phyloP scores from a whole-genome alignment of 169 alveolate species.

The Plasmodium knowlesi region DNA sequence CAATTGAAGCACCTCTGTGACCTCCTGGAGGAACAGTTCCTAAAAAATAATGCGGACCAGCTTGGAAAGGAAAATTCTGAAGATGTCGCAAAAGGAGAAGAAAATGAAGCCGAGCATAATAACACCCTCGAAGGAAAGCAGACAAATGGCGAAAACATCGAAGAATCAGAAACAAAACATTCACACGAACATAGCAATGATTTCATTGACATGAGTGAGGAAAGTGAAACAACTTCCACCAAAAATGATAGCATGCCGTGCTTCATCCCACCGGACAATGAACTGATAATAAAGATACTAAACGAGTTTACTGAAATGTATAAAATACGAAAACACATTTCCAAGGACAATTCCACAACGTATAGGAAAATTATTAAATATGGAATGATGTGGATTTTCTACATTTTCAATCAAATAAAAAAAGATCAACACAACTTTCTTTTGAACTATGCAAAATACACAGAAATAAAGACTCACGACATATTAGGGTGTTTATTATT shows the following conservation, averaged over 20 bases:
- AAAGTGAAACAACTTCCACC: not conserved
- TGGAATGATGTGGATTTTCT: conserved; percentile 73
- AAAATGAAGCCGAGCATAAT: not conserved
- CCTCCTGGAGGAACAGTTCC: conserved; percentile 45
- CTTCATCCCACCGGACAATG: conserved; percentile 67
- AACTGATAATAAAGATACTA: conserved; percentile 42
- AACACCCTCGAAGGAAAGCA: not conserved
- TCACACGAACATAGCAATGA: not conserved
- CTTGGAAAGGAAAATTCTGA: not conserved
- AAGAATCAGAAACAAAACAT: not conserved
- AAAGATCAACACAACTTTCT: conserved; percentile 25
- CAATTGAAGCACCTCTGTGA: conserved; percentile 3
- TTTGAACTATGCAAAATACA: conserved; percentile 32
- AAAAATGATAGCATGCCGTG: not conserved
- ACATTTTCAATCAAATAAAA: conserved; percentile 38
- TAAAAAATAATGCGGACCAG: conserved; percentile 30
- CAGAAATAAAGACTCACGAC: conserved; percentile 39
- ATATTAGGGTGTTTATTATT: conserved; percentile 59
- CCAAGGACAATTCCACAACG: not conserved
- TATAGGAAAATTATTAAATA: conserved; percentile 70
- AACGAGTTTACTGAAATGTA: conserved; percentile 35
- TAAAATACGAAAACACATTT: conserved; percentile 34
- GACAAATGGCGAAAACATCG: not conserved
- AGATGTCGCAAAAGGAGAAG: not conserved
- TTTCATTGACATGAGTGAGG: not conserved